Conservation (phyloP, 116 monocot species). For the Papilionanthe hybrid region DNA sequence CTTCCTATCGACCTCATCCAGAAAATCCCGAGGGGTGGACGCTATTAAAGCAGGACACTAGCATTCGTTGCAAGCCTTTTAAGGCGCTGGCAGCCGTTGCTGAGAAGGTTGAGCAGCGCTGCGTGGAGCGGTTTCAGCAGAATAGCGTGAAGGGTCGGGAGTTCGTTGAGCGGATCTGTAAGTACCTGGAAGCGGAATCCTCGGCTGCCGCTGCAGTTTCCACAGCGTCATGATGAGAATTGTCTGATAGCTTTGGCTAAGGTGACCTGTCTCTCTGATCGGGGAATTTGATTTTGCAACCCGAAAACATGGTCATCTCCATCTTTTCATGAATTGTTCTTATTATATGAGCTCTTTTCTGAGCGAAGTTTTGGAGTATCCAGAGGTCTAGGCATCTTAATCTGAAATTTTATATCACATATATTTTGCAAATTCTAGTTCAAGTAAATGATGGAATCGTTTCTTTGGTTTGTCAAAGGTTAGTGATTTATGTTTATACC, state of each 20-base stretch:
- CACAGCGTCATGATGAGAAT: not conserved
- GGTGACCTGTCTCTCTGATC: not conserved
- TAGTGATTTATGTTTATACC: not conserved
- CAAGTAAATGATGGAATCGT: not conserved
- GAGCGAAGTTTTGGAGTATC: not conserved
- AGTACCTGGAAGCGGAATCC: slow-evolving; percentile 58
- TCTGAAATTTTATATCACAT: not conserved
- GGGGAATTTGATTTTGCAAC: not conserved
- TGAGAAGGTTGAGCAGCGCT: slow-evolving; percentile 82
- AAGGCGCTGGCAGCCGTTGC: slow-evolving; percentile 77
- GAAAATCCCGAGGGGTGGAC: slow-evolving; percentile 62
- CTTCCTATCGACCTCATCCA: slow-evolving; percentile 74
- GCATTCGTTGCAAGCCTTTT: slow-evolving; percentile 77
- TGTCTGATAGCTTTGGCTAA: not conserved
- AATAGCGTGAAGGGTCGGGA: slow-evolving; percentile 88
- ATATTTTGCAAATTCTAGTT: not conserved
- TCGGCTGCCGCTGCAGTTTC: slow-evolving; percentile 6
- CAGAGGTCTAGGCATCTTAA: not conserved
- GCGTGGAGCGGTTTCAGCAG: slow-evolving; percentile 86
- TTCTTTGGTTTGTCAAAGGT: not conserved
- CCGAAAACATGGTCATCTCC: not conserved
- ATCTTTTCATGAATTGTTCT: not conserved
- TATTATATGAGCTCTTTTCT: not conserved
- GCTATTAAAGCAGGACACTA: slow-evolving; percentile 79
- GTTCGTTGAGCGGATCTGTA: slow-evolving; percentile 86